Evolutionary conservation across 2,329 filamentous ascomycete genomes (phyloP).

Genomic region (Colletotrichum sp.): DNA sequence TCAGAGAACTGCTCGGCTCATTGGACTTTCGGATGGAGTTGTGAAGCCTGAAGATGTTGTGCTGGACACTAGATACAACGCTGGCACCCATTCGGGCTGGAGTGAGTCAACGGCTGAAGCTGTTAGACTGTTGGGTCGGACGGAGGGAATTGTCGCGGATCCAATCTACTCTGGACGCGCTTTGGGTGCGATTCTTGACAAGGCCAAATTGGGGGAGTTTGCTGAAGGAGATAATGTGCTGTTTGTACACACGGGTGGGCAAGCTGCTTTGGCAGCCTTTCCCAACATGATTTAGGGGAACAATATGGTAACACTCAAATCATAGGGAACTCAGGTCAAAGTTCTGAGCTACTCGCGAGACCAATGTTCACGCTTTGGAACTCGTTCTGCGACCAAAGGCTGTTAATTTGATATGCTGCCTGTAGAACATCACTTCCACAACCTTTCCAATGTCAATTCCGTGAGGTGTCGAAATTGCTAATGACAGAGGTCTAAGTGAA

Average conservation of each 20-base stretch:
- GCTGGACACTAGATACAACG: neutral
- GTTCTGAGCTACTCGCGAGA: fast-evolving
- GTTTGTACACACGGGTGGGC: neutral
- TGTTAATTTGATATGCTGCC: too few species aligned
- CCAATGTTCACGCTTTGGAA: too few species aligned
- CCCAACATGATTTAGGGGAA: neutral
- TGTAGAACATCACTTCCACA: fast-evolving
- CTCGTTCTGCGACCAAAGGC: too few species aligned
- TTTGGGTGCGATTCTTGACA: neutral
- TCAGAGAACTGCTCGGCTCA: neutral
- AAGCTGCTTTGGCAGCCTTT: neutral
- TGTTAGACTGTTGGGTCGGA: neutral
- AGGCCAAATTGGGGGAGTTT: neutral
- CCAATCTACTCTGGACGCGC: neutral
- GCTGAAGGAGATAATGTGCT: neutral
- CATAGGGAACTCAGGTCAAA: too few species aligned
- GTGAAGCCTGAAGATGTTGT: neutral
- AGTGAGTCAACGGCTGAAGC: neutral
- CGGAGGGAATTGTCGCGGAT: neutral
- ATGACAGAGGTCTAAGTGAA: too few species aligned
- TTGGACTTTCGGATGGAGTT: neutral
- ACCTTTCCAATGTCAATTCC: too few species aligned
- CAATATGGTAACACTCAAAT: neutral
- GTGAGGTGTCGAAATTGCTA: fast-evolving
- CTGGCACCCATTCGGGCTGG: neutral